Base-by-base conservation (phyloP, 2,329 filamentous ascomycete species). In the Akanthomyces dipterigenus region DNA sequence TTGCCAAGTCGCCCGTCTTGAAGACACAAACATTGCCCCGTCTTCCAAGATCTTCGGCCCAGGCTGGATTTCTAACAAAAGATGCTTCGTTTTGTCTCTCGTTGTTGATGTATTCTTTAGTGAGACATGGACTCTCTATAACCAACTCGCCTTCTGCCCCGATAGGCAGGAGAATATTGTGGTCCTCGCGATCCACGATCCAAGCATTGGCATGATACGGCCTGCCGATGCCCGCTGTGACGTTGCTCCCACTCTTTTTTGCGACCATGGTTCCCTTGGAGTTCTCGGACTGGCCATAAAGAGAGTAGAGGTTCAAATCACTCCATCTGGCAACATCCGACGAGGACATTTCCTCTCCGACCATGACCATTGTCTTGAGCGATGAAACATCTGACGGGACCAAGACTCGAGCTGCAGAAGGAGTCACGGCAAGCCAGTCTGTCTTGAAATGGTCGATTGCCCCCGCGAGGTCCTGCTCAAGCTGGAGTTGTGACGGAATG, bases 231-330 rank as follows among this genome's bases (percentile, higher is more conserved):
- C 55, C 42, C 36, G 7, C 8, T 5, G 8, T 3, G 12, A 14
- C 20, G n/a, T 24, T 18, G 2, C 16, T 7, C 2, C 42, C 54
- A 3, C 42, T 36, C 8, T 38, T 48, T 5, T 2, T 24, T 0
- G 42, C 42, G 48, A 56, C 36, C 54, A 56, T 56, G 54, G 54
- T 56, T 24, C 54, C 54, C 28, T 56, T 56, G 18, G 54, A 46
- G 20, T 56, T 56, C n/a, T 56, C 42, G 4, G 54, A 56, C 12
- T 56, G 54, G 26, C 54, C 54, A 28, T 56, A 56, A 20, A 56
- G 54, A 42, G 54, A 56, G 54, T 56, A 56, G 5, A 56, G 54
- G 38, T 24, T 48, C 40, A 56, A n/a, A n/a, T 56, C 42, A 14
- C 42, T 38, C 54, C 54, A 56, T 56, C 14, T 56, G 6, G 54